Evolutionary conservation across 177 flowering plant species (phyloP).

Genomic region (Vitis hybrid): DNA sequence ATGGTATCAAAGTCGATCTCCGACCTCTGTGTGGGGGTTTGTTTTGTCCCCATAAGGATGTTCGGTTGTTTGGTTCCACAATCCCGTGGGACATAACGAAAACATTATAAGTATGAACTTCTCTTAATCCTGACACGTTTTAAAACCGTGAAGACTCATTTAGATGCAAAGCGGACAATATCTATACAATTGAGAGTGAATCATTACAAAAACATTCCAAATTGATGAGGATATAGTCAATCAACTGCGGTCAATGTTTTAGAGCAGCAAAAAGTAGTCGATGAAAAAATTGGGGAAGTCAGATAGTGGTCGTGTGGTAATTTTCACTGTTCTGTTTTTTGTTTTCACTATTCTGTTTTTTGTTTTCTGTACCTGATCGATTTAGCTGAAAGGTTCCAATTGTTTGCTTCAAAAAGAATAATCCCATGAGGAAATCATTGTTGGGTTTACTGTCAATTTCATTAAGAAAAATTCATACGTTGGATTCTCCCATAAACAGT

Average conservation of each 20-base stretch:
- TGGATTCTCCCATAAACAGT: too few relatives aligned
- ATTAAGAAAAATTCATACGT: too few relatives aligned
- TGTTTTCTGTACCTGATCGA: neutral
- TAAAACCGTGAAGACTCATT: accelerated
- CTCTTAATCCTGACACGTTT: too few relatives aligned
- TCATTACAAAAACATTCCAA: constrained; percentile 8
- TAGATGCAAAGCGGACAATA: too few relatives aligned
- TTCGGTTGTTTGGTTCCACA: accelerated
- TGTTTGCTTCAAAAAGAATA: neutral
- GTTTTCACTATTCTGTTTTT: neutral
- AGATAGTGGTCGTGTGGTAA: neutral
- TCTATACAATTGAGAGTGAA: accelerated
- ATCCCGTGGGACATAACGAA: accelerated
- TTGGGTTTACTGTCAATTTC: too few relatives aligned
- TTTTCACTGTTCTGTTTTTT: neutral
- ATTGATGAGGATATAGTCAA: constrained; percentile 2
- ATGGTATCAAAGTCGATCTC: too few relatives aligned
- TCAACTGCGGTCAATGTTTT: neutral
- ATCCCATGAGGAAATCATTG: neutral
- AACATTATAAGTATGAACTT: too few relatives aligned
- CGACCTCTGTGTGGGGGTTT: too few relatives aligned
- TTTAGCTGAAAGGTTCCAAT: neutral
- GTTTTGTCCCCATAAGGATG: too few relatives aligned
- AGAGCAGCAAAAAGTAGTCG: neutral
- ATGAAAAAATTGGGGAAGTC: too few relatives aligned